Base-by-base conservation (phyloP, 352 stramenopile species). In the Pythium scleroteichum region DNA sequence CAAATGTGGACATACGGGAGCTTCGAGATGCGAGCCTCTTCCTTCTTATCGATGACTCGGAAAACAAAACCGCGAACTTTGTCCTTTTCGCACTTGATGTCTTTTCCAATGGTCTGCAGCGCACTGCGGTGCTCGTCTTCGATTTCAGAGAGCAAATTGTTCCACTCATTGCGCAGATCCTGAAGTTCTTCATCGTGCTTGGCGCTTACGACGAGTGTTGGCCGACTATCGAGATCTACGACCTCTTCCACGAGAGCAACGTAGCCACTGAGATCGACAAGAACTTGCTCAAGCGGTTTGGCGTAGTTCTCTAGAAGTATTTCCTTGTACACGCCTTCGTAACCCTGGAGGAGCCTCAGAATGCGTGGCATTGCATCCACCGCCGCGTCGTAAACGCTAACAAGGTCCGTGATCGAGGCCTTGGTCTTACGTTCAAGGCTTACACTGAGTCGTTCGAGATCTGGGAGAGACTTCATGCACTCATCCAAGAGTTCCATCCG, bases 81-180 rank as follows among this genome's bases (percentile, higher is more conserved):
- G 66, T 96, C 87, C 50, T 95, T 89, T 67, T 99, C 96, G 35
- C 98, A 92, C 60, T 97, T 94, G 64, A 94, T 89, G 26, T 94
- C 85, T 13, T 76, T 82, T n/a, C 77, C 75, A 52, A 94, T 92
- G 1, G 67, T 79, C 40, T 88, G 62, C 20, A 75, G 71, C 9
- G 77, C 81, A 39, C 77, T 79, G 1, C 69, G 67, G 53, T 94
- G 85, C 46, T 92, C 82, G 39, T 90, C 78, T n/a, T 98, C 89
- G 68, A 95, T 90, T 26, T 80, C 75, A 0, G 62, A 74, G 12
- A 92, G 73, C 29, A 91, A 62, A 17, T 77, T 67, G 44, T 92
- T 79, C 81, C 94, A 91, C 50, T 92, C 78, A 13, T 82, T 74
- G 26, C 88, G 82, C 41, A 97, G 48, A 27, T 65, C 63, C 56